phyloP scores from a whole-genome alignment of 1,139 yeast genomes.

The Suhomyces terraborum region DNA sequence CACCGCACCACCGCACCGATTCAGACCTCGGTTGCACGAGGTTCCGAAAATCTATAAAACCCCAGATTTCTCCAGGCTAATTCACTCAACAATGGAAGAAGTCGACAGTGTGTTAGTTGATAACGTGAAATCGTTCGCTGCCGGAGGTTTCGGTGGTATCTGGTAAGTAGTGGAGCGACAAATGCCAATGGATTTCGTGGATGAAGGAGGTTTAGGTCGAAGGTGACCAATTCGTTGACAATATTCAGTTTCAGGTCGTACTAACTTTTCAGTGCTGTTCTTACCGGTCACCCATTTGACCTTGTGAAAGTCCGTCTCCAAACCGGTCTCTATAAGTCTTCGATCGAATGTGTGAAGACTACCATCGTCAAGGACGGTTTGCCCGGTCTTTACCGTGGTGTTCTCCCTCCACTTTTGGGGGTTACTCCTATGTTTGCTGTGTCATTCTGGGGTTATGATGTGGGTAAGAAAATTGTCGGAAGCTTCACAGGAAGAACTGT shows the following conservation, averaged over 20 bases:
- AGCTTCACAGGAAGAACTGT: constrained; percentile 42
- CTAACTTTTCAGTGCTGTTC: constrained; percentile 62
- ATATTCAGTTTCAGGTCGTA: no score
- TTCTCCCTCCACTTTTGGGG: constrained; percentile 85
- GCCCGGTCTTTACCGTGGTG: constrained; percentile 82
- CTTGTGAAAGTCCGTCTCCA: constrained; percentile 90
- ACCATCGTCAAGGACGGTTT: constrained; percentile 75
- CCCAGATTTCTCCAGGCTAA: constrained; percentile 12
- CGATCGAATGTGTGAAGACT: constrained; percentile 65
- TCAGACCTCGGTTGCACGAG: constrained; percentile 11
- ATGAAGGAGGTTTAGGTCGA: no score
- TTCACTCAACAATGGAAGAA: constrained; percentile 39
- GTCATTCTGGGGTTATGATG: constrained; percentile 97
- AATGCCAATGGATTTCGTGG: background rate
- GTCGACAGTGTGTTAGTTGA: constrained; percentile 51
- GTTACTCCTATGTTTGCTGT: constrained; percentile 99
- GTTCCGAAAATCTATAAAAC: constrained; percentile 11
- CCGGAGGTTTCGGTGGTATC: constrained; percentile 76
- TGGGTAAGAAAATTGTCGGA: constrained; percentile 77
- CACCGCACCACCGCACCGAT: constrained; percentile 3
- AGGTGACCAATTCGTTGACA: no score
- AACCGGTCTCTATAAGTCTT: constrained; percentile 62
- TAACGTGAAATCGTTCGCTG: constrained; percentile 74
- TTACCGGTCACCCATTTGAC: constrained; percentile 96
- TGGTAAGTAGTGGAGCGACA: constrained; percentile 30